Evolutionary conservation across 192 early-diverging fungal genomes (phyloP).

Genomic region (Coemansia sp.): DNA sequence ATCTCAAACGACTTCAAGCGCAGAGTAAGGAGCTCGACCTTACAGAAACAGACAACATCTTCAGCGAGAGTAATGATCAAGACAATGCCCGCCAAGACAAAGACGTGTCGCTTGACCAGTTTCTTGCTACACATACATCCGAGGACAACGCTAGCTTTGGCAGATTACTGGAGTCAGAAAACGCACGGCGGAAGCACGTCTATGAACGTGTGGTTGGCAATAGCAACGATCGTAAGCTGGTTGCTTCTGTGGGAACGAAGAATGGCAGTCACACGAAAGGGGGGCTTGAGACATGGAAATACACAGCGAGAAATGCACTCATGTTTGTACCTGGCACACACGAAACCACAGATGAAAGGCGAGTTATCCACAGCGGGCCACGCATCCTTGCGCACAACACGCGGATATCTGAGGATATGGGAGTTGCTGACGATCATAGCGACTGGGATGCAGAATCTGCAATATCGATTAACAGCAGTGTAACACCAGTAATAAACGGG

Average conservation of each 20-base stretch:
- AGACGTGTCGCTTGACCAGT: slow-evolving; percentile 21
- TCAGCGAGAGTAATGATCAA: neutral
- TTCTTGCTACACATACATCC: slow-evolving; percentile 29
- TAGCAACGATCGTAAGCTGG: neutral
- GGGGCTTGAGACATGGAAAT: slow-evolving; percentile 9
- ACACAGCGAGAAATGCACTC: slow-evolving; percentile 17
- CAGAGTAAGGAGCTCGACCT: slow-evolving; percentile 5
- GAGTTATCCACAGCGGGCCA: neutral
- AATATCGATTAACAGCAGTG: slow-evolving; percentile 5
- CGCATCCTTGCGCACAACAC: slow-evolving; percentile 40
- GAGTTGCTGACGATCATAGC: neutral
- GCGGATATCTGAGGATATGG: slow-evolving; percentile 6
- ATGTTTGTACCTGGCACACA: slow-evolving; percentile 27
- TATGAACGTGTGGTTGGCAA: neutral
- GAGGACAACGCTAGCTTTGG: slow-evolving; percentile 43
- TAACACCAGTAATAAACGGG: slow-evolving; percentile 36
- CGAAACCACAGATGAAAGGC: neutral
- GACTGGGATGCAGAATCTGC: slow-evolving; percentile 15
- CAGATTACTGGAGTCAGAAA: slow-evolving; percentile 15
- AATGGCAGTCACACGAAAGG: neutral
- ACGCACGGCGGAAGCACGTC: neutral
- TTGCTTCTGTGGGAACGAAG: neutral
- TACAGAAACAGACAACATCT: neutral
- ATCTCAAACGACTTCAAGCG: slow-evolving; percentile 7
- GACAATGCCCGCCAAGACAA: neutral